Base-by-base conservation (phyloP, 225 moss, liverwort and hornwort species). In the Physcomitrium patens region DNA sequence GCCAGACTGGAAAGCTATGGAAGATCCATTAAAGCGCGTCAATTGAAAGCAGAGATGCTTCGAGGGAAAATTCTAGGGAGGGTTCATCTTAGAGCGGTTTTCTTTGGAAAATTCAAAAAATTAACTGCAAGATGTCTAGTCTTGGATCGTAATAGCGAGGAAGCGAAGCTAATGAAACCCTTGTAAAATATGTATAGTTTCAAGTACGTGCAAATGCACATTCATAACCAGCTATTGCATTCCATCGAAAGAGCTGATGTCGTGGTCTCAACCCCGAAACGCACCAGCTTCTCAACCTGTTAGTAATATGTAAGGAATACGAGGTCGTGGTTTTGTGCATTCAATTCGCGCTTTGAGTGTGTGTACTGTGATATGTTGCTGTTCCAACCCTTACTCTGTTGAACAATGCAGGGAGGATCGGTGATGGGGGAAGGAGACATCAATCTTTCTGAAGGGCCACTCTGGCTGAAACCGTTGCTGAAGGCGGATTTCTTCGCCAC, bases 401-500 rank as follows among this genome's bases (percentile, higher is more conserved):
- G 63, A 63, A 59, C 69, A 7, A 69, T 82, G 76, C 73, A 85
- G 79, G 85, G 81, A 79, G 87, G 74, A 45, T 77, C 87, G 63
- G 67, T 82, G 60, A 87, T 87, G 87, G 79, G 78, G 62, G 84
- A 87, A 49, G 79, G 71, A 67, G 82, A 87, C 60, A 68, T 26
- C 50, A 71, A 51, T 61, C 73, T 79, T 16, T 63, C 60, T 23
- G 88, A 85, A 31, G 87, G 91, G n/a, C 99, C 99, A 63, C 63
- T 80, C 64, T 99, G 99, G 99, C 79, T 99, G 82, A 86, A 71
- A 80, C 93, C 99, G 13, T 77, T 99, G 83, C 73, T 99, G 58
- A 76, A 80, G 63, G 91, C 99, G 2, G 90, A 85, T 43, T 99
- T 99, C 78, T 99, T 99, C 80, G 82, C 86, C 69, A 86, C 93